Evolutionary conservation across 352 stramenopile species (phyloP).

Genomic region (Pythium volutum): DNA sequence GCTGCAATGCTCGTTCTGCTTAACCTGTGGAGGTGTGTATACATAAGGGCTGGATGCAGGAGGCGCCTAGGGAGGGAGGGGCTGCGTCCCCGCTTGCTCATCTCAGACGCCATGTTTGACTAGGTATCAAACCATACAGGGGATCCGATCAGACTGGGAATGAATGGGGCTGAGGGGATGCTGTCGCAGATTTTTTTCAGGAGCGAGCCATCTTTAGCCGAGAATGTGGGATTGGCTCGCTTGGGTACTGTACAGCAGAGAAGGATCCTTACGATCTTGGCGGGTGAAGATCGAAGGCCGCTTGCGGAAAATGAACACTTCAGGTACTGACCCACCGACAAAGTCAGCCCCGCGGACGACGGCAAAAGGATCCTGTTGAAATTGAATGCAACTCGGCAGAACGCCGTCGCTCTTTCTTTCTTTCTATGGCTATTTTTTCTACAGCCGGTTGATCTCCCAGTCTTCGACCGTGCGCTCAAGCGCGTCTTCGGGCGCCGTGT

Average conservation of each 20-base stretch:
- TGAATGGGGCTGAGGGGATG: neutral
- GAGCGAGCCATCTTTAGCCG: neutral
- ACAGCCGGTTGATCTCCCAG: constrained; percentile 70
- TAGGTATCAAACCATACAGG: neutral
- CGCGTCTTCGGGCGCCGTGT: constrained; percentile 76
- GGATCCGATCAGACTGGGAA: neutral
- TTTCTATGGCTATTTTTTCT: constrained; percentile 30
- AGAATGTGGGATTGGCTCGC: neutral
- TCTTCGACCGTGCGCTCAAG: constrained; percentile 76
- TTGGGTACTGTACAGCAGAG: too few species aligned
- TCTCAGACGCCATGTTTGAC: neutral
- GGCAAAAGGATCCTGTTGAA: neutral
- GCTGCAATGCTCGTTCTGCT: constrained; percentile 1
- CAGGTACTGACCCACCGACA: neutral
- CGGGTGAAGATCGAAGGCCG: neutral
- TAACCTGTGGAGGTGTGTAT: too few species aligned
- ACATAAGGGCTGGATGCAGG: too few species aligned
- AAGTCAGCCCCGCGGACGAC: neutral
- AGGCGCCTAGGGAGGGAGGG: too few species aligned
- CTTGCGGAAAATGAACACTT: neutral
- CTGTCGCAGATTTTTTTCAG: neutral
- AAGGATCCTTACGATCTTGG: neutral
- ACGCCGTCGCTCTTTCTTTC: neutral
- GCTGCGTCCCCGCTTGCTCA: neutral
- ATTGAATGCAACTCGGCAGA: neutral